These are phyloP conservation scores for Skeletonema marinoi DNA, from an alignment of 108 stramenopile genomes.

Conservation along the genomic window DNA sequence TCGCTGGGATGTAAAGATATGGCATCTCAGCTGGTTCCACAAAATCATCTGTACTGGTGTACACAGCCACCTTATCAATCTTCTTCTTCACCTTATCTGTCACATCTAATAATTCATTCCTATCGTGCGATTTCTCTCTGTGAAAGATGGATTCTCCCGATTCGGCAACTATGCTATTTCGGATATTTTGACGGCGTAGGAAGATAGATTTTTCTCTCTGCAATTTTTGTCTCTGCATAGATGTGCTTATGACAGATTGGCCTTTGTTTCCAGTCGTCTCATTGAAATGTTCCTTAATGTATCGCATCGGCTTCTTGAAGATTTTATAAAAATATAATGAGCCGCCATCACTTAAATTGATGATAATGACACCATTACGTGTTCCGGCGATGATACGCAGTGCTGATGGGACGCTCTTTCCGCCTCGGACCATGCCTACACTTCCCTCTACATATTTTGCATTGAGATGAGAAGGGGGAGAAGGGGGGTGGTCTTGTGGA, in stretches of 20 bases:
- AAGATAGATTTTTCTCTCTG: not conserved
- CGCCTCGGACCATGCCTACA: conserved; percentile 6
- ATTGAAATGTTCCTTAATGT: not conserved
- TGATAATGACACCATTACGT: conserved; percentile 9
- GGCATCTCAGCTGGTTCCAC: conserved; percentile 15
- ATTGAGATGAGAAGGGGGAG: not conserved
- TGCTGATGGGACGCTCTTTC: not conserved
- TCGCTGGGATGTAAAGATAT: conserved; percentile 4
- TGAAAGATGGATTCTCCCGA: conserved; percentile 4
- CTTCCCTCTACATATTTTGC: conserved; percentile 17
- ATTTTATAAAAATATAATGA: conserved; percentile 4
- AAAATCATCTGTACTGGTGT: not conserved
- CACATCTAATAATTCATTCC: conserved; percentile 8
- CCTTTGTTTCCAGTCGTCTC: not conserved
- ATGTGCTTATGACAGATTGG: not conserved
- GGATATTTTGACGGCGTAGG: not conserved
- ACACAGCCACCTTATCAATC: conserved; percentile 11
- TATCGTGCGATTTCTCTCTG: not conserved
- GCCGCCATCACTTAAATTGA: conserved; percentile 13
- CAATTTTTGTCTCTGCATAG: not conserved
- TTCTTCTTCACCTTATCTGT: conserved; percentile 4
- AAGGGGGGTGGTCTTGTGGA: not conserved
- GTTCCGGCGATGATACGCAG: not conserved
- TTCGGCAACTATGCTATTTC: not conserved
- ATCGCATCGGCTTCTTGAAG: not conserved